Evolutionary conservation across 257 asterid genomes (phyloP).

Genomic region (Fraxinus anomala): DNA sequence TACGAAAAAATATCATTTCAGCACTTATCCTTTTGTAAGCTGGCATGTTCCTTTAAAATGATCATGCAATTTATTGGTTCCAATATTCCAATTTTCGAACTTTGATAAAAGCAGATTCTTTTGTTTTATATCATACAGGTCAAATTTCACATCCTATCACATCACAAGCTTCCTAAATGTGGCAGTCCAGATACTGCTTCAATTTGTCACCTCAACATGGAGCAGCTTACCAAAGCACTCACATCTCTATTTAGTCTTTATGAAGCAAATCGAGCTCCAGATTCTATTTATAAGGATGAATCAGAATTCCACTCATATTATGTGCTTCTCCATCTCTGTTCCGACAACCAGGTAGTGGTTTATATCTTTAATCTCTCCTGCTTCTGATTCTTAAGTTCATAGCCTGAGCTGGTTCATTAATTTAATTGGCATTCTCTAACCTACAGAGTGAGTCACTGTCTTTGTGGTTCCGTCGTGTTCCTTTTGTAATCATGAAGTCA

Average conservation of each 20-base stretch:
- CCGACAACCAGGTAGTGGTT: conserved; percentile 56
- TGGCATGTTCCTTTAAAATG: not conserved
- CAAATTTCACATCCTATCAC: conserved; percentile 80
- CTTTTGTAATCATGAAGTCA: conserved; percentile 60
- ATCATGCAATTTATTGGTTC: not conserved
- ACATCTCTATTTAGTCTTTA: conserved; percentile 61
- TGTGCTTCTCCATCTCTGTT: conserved; percentile 81
- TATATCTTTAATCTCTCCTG: conserved; percentile 17
- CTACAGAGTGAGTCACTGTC: conserved; percentile 73
- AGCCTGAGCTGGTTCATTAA: conserved; percentile 16
- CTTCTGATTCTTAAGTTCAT: not conserved
- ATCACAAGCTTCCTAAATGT: conserved; percentile 59
- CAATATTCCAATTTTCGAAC: not conserved
- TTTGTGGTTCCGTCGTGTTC: conserved; percentile 70
- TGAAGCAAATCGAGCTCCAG: conserved; percentile 55
- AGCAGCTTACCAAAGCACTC: conserved; percentile 84
- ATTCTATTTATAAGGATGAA: conserved; percentile 55
- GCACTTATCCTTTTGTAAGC: not conserved
- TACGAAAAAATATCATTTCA: not conserved
- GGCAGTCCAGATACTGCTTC: conserved; percentile 55
- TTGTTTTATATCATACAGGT: conserved; percentile 52
- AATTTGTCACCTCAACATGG: conserved; percentile 69
- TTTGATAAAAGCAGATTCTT: conserved; percentile 14
- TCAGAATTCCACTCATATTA: conserved; percentile 70
- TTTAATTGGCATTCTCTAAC: conserved; percentile 19